Evolutionary conservation across 225 moss, liverwort and hornwort species (phyloP).

Genomic region (Marchantia paleacea): DNA sequence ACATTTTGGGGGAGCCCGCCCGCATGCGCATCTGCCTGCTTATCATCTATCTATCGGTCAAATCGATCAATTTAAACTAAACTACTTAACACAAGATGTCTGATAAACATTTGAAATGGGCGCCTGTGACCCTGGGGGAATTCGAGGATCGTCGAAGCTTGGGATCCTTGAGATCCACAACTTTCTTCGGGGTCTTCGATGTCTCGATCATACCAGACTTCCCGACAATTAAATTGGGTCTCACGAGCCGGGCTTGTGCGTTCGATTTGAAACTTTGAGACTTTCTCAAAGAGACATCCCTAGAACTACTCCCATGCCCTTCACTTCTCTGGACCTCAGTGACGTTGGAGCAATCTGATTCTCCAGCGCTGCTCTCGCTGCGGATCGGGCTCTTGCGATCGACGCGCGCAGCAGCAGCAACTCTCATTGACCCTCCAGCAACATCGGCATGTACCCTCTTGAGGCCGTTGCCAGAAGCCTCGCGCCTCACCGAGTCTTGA

Average conservation of each 20-base stretch:
- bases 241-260: not conserved
- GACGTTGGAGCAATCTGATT: slow-evolving; percentile 22
- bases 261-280: not conserved
- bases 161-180: slow-evolving; percentile 17
- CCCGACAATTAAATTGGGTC: slow-evolving; percentile 12
- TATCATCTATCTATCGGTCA: no score
- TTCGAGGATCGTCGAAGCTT: slow-evolving; percentile 23
- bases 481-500: not conserved
- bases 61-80: no score
- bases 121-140: slow-evolving; percentile 23
- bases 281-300: slow-evolving; percentile 5
- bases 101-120: slow-evolving; percentile 34
- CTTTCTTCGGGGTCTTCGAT: slow-evolving; percentile 7
- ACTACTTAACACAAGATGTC: slow-evolving; percentile 23
- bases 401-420: not conserved
- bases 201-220: slow-evolving; percentile 1
- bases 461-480: not conserved
- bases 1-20: no score
- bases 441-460: not conserved
- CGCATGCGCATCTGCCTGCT: no score
- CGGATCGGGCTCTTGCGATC: not conserved
- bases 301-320: not conserved
- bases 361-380: slow-evolving; percentile 11
- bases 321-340: slow-evolving; percentile 14
- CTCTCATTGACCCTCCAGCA: not conserved